Base-by-base conservation (phyloP, 495 filamentous ascomycete species). In the Cercophora newfieldiana region DNA sequence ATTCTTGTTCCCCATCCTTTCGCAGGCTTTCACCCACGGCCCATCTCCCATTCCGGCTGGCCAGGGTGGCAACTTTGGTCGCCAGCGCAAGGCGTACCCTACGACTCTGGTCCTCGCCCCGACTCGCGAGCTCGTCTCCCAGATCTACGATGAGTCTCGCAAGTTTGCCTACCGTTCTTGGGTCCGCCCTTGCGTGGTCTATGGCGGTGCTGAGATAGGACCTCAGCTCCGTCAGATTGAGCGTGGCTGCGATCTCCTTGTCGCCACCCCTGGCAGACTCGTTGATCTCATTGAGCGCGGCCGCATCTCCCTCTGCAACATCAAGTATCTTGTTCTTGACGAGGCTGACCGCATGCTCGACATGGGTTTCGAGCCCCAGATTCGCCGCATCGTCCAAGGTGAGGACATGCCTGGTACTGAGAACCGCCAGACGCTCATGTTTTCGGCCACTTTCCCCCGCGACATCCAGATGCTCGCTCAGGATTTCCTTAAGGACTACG, bases 361-460 rank as follows among this genome's bases (percentile, higher is more conserved):
- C 83, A 98, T 99, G 95, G 95, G 95, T 90, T 99, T 99, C 85
- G 95, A 99, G 84, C 95, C 95, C 72, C 95, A 99, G 80, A 97
- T 99, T 77, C 94, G 95, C 69, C 90, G 95, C 69, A 98, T 99
- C 71, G 94, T 99, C 25, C 94, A 99, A 80, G 92, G 91, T 67
- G 95, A 97, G 80, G 95, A 99, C 75, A 97, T 98, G 95, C 95
- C 96, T 37, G 79, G 81, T 53, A 91, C 93, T 66, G 83, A 90
- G 64, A 80, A 84, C 71, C 93, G 96, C 73, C 96, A 98, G 80
- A 97, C 95, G 49, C 94, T 99, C 83, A 99, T 99, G 95, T 99
- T 99, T 79, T 98, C 94, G 24, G 94, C 94, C 74, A 99, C 95
- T 59, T 99, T 99, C 87, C 95, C 96, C 63, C 90, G 95, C 68